These are phyloP conservation scores for Irineochytrium annulatum DNA, from an alignment of 192 early-diverging fungal genomes.

Conservation along the genomic window DNA sequence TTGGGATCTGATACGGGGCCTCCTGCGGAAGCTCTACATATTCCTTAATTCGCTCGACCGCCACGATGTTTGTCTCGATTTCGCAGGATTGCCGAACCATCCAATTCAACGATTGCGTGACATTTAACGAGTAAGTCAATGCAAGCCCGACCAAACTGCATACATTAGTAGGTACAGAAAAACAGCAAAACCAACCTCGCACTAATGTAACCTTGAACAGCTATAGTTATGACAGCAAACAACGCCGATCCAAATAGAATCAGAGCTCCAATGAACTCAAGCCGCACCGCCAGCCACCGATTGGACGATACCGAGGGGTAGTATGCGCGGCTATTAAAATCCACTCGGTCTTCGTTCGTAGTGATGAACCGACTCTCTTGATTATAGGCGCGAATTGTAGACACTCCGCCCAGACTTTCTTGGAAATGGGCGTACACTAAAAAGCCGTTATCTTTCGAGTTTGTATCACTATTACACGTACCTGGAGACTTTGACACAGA, in stretches of 20 bases:
- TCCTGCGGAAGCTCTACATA: slow-evolving; percentile 77
- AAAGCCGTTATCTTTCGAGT: not conserved
- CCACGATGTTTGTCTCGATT: slow-evolving; percentile 68
- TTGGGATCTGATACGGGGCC: slow-evolving; percentile 58
- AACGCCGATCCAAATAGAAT: slow-evolving; percentile 76
- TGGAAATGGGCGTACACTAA: slow-evolving; percentile 51
- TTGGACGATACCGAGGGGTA: slow-evolving; percentile 65
- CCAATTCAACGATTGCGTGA: slow-evolving; percentile 85
- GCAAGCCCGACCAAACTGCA: slow-evolving; percentile 65
- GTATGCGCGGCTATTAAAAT: slow-evolving; percentile 75
- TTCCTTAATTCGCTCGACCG: slow-evolving; percentile 58
- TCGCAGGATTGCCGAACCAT: slow-evolving; percentile 82
- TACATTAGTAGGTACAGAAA: slow-evolving; percentile 49
- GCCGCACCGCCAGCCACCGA: slow-evolving; percentile 60
- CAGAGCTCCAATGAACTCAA: slow-evolving; percentile 76
- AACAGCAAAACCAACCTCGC: slow-evolving; percentile 23
- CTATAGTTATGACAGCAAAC: slow-evolving; percentile 61
- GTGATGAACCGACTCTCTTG: slow-evolving; percentile 58
- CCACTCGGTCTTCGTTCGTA: slow-evolving; percentile 67
- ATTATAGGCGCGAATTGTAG: slow-evolving; percentile 57
- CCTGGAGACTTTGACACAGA: slow-evolving; percentile 47
- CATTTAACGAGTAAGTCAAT: slow-evolving; percentile 55
- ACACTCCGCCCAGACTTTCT: slow-evolving; percentile 52
- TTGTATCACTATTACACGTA: not conserved
- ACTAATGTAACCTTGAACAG: slow-evolving; percentile 45